Percentiles rank a stretch among this genome's conserved stretches.
Evolutionary conservation across 148 eudicot species (phyloP).

Genomic region (Silene uniflora): DNA sequence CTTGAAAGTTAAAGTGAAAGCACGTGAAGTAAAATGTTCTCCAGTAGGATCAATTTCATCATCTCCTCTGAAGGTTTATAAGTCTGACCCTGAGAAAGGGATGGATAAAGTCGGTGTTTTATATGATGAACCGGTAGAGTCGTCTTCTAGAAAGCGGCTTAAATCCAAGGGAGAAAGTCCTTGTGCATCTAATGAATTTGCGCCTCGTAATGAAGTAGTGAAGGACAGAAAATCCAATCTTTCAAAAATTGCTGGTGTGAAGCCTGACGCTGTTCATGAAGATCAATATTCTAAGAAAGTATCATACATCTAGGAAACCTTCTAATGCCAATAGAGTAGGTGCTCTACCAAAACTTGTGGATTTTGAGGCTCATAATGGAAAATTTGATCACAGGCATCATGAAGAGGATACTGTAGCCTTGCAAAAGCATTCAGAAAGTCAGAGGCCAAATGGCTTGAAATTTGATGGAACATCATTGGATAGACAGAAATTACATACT

Average conservation of each 20-base stretch:
- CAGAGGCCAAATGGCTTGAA: conserved; percentile 20
- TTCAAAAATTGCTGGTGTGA: conserved; percentile 14
- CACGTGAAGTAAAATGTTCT: conserved; percentile 27
- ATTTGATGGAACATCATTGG: conserved; percentile 20
- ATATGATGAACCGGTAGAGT: conserved; percentile 20
- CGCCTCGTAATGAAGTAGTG: conserved; percentile 20
- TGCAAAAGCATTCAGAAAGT: conserved; percentile 18
- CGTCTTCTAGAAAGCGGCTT: conserved; percentile 13
- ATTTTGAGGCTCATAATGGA: conserved; percentile 14
- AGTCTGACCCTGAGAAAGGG: conserved; percentile 27
- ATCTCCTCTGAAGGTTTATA: conserved; percentile 31
- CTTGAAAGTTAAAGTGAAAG: conserved; percentile 27
- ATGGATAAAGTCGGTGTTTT: conserved; percentile 16
- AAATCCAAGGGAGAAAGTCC: conserved; percentile 22
- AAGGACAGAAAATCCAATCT: conserved; percentile 21
- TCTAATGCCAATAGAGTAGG: conserved; percentile 8
- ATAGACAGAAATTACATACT: conserved; percentile 16
- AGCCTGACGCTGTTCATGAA: conserved; percentile 3
- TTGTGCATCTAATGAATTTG: conserved; percentile 13
- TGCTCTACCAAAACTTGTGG: conserved; percentile 11
- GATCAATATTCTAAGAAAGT: too few relatives aligned
- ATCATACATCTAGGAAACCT: too few relatives aligned
- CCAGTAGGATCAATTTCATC: conserved; percentile 39
- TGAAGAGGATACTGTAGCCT: conserved; percentile 17
- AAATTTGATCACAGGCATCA: neutral